These are phyloP conservation scores for Akebia trifoliata DNA, from an alignment of 164 flowering plant species.

Conservation along the genomic window DNA sequence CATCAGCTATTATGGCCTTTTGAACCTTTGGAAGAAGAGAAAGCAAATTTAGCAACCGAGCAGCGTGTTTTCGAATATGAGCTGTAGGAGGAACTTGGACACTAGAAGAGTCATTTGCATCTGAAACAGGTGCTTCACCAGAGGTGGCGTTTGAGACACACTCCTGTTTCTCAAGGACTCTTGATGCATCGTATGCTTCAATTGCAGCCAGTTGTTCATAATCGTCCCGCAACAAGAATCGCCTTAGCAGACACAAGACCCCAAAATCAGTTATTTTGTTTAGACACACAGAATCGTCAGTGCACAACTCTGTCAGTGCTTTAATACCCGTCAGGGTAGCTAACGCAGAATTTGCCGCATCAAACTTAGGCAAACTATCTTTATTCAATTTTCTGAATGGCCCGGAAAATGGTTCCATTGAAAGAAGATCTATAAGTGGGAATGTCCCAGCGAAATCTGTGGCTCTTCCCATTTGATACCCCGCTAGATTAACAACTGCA, in stretches of 20 bases:
- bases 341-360: conserved; percentile 85
- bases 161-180: conserved; percentile 53
- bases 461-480: conserved; percentile 39
- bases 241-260: conserved; percentile 71
- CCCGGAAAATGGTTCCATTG: conserved; percentile 70
- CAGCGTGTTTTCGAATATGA: conserved; percentile 93
- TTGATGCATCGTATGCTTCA: conserved; percentile 95
- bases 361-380: conserved; percentile 49
- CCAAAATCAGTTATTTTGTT: conserved; percentile 64
- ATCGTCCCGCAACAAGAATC: conserved; percentile 77
- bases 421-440: conserved; percentile 71
- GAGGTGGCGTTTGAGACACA: conserved; percentile 29
- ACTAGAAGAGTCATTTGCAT: conserved; percentile 52
- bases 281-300: conserved; percentile 56
- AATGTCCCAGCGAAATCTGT: conserved; percentile 38
- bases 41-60: conserved; percentile 68
- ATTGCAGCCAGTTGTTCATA: conserved; percentile 91
- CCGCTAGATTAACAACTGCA: conserved; percentile 78
- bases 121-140: conserved; percentile 35
- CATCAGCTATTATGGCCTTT: conserved; percentile 54
- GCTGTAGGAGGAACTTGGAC: conserved; percentile 83
- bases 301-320: conserved; percentile 70
- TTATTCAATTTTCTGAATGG: conserved; percentile 57
- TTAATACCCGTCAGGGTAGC: conserved; percentile 89
- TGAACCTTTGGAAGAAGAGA: conserved; percentile 79